Conservation (phyloP, 1,284 basidiomycete genomes). For the Rhodotorula sp. region DNA sequence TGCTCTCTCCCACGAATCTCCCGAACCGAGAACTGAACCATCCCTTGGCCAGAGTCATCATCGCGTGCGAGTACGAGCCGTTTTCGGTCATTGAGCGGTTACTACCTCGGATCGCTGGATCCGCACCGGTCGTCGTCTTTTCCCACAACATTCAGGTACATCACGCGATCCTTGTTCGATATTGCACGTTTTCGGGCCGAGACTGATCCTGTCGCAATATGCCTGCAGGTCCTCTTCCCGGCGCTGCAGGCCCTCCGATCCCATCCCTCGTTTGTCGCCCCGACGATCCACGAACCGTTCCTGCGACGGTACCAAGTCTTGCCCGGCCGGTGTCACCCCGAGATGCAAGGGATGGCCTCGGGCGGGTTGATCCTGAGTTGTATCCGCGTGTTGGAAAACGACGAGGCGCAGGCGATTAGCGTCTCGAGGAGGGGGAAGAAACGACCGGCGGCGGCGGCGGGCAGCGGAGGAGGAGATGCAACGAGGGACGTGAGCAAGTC, state of each 20-base stretch:
- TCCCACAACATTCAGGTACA: conserved; percentile 26
- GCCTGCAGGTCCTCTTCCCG: conserved; percentile 64
- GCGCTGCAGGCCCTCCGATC: conserved; percentile 70
- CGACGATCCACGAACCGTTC: conserved; percentile 84
- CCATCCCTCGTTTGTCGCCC: conserved; percentile 68
- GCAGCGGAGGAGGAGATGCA: background rate
- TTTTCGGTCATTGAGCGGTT: conserved; percentile 75
- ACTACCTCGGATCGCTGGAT: conserved; percentile 74
- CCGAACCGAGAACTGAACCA: background rate
- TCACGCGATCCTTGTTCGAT: background rate
- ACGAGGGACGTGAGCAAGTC: background rate
- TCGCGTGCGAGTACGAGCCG: conserved; percentile 83
- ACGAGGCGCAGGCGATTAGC: conserved; percentile 17
- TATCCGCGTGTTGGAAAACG: conserved; percentile 41
- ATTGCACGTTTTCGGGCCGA: background rate
- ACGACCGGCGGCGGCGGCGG: background rate
- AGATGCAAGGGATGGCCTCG: conserved; percentile 85
- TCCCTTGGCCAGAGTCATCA: conserved; percentile 60
- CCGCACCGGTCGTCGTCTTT: conserved; percentile 72
- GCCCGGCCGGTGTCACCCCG: conserved; percentile 92
- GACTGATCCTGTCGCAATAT: no score
- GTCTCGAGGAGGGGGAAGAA: conserved; percentile 5
- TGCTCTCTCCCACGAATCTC: no score
- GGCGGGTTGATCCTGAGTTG: conserved; percentile 80
- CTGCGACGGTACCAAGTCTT: conserved; percentile 88